Evolutionary conservation across 768 basidiomycete species (phyloP).

Genomic region (Mycena filopes): DNA sequence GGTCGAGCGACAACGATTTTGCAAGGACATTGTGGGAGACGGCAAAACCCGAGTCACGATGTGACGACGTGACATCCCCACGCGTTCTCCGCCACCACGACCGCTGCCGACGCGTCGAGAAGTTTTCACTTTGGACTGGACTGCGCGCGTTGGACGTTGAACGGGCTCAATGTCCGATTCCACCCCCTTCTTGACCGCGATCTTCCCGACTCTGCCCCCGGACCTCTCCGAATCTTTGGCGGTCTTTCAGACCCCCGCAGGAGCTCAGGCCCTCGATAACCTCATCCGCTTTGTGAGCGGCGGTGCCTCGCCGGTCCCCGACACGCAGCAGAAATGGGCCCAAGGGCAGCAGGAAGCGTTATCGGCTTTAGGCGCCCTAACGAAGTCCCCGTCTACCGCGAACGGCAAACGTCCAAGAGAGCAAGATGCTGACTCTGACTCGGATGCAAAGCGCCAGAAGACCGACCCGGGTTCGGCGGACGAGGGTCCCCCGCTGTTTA

Average conservation of each 20-base stretch:
- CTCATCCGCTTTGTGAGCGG: constrained; percentile 56
- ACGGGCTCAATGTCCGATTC: constrained; percentile 17
- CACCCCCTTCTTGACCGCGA: constrained; percentile 24
- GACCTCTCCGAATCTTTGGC: constrained; percentile 22
- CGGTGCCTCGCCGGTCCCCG: constrained; percentile 46
- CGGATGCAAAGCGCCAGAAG: constrained; percentile 47
- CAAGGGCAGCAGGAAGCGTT: constrained; percentile 47
- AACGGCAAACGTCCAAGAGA: constrained; percentile 50
- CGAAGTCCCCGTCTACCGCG: constrained; percentile 32
- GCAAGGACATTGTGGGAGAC: too few species aligned
- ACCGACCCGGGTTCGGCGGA: constrained; percentile 25
- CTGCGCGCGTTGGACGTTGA: too few species aligned
- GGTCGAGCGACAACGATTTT: too few species aligned
- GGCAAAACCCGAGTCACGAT: too few species aligned
- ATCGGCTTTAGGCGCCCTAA: constrained; percentile 43
- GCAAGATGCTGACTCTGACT: constrained; percentile 36
- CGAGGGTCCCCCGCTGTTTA: constrained; percentile 61
- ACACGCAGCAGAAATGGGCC: constrained; percentile 48
- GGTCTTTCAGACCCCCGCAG: constrained; percentile 10
- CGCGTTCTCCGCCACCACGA: too few species aligned
- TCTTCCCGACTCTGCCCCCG: constrained; percentile 15
- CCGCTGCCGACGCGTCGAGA: too few species aligned
- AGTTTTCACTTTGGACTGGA: too few species aligned
- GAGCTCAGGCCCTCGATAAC: constrained; percentile 47
- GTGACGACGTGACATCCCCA: too few species aligned